Conservation (phyloP, 768 basidiomycete genomes). For the Termitomyces sp. region DNA sequence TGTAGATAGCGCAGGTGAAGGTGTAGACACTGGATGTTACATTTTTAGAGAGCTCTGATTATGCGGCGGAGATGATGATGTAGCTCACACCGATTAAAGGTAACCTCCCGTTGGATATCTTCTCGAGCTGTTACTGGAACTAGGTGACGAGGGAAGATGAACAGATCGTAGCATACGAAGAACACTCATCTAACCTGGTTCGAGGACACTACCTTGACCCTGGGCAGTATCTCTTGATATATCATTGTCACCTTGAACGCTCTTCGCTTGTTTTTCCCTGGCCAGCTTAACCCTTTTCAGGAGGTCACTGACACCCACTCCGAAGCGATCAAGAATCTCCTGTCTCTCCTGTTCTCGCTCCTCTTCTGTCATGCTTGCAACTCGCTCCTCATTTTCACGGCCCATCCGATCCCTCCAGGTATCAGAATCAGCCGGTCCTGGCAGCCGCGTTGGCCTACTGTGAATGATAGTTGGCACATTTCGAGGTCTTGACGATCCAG, state of each 20-base stretch:
- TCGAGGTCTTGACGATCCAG: conserved; percentile 11
- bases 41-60: conserved; percentile 1
- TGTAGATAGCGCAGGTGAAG: conserved; percentile 41
- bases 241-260: not conserved
- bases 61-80: not conserved
- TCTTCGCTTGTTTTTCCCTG: conserved; percentile 27
- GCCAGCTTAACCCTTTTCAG: conserved; percentile 49
- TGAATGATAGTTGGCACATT: conserved; percentile 23
- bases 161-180: not conserved
- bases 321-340: conserved; percentile 70
- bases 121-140: conserved; percentile 14
- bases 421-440: conserved; percentile 16
- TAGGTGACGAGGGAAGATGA: not conserved
- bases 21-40: conserved; percentile 23
- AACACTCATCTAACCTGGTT: conserved; percentile 13
- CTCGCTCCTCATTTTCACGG: conserved; percentile 56
- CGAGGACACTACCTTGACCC: conserved; percentile 1
- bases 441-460: not conserved
- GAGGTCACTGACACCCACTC: conserved; percentile 56
- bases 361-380: conserved; percentile 64
- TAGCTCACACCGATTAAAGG: conserved; percentile 10
- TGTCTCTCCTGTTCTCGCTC: conserved; percentile 61
- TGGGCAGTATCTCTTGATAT: not conserved
- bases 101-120: not conserved
- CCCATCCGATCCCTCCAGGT: conserved; percentile 55